Base-by-base conservation (phyloP, 352 stramenopile species). In the Phytophthora palmivora region DNA sequence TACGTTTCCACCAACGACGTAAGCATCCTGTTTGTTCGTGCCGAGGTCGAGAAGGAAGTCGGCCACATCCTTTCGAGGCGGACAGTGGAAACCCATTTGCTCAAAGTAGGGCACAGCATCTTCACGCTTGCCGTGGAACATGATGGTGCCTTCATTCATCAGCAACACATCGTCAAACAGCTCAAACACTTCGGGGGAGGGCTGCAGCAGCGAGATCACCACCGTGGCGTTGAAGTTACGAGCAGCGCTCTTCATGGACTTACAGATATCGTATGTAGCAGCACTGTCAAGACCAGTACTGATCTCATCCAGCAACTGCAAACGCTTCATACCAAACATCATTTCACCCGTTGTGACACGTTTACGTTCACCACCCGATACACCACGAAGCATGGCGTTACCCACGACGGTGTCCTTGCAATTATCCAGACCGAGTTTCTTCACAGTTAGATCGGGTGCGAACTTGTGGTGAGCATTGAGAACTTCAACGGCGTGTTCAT, bases 231-330 rank as follows among this genome's bases (percentile, higher is more conserved):
- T n/a, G n/a, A n/a, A 77, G 34, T 84, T 77, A 14, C 60, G 53
- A 0, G 77, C 81, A 2, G 76, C 63, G 52, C 79, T 78, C 30
- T 75, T 80, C 6, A 97, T 55, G 5, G 88, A 73, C 42, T 92
- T 87, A 50, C 89, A 84, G 51, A 98, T 98, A 47, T 98, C 90
- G 59, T 56, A 70, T 0, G 61, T 70, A 10, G 63, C 58, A n/a
- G 63, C 63, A 47, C 63, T 72, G 32, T 72, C 58, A 39, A 91
- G 74, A 6, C 81, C 81, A 6, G 82, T 91, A 43, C 73, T 88
- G 70, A 91, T 88, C 59, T 89, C 74, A 64, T 98, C 91, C 18
- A 97, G 74, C 0, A 46, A 21, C 33, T 58, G 46, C 24, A 65
- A 39, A 47, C 56, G 39, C 38, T 58, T 65, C 46, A 51, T 47